phyloP scores from a whole-genome alignment of 2,329 filamentous ascomycete species.

The Nakataea oryzae region DNA sequence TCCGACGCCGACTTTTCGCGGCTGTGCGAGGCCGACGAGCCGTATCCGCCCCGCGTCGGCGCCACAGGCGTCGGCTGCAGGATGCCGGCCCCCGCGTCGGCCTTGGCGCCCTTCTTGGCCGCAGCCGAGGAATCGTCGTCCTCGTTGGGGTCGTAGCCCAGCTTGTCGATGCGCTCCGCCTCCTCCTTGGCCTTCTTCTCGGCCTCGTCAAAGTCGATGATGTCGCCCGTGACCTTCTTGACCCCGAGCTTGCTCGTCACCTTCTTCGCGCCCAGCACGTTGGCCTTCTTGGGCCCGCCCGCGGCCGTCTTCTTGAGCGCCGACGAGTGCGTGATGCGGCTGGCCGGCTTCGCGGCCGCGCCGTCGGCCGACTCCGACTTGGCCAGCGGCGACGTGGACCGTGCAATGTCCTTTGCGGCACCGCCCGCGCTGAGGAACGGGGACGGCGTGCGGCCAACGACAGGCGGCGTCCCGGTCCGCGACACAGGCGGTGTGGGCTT shows the following conservation, averaged over 20 bases:
- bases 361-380: conserved; percentile 46
- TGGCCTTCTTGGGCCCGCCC: conserved; percentile 64
- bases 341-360: conserved; percentile 43
- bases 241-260: conserved; percentile 70
- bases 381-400: conserved; percentile 74
- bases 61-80: conserved; percentile 66
- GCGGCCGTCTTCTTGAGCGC: conserved; percentile 69
- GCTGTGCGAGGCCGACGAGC: conserved; percentile 39
- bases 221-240: conserved; percentile 75
- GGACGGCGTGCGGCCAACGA: conserved; percentile 72
- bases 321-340: conserved; percentile 65
- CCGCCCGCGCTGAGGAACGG: conserved; percentile 76
- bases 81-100: conserved; percentile 26
- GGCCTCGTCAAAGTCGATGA: conserved; percentile 93
- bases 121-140: conserved; percentile 46
- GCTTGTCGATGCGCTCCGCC: conserved; percentile 86
- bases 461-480: conserved; percentile 75
- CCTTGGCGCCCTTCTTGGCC: conserved; percentile 30
- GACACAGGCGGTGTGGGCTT: conserved; percentile 88
- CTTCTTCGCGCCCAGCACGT: conserved; percentile 81
- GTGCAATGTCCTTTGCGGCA: conserved; percentile 59
- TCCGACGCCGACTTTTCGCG: conserved; percentile 63
- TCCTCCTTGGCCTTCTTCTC: conserved; percentile 97
- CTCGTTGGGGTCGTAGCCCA: conserved; percentile 90
- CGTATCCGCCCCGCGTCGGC: conserved; percentile 51